These are phyloP conservation scores for Telopea speciosissima DNA, from an alignment of 177 flowering plant genomes.

Conservation along the genomic window DNA sequence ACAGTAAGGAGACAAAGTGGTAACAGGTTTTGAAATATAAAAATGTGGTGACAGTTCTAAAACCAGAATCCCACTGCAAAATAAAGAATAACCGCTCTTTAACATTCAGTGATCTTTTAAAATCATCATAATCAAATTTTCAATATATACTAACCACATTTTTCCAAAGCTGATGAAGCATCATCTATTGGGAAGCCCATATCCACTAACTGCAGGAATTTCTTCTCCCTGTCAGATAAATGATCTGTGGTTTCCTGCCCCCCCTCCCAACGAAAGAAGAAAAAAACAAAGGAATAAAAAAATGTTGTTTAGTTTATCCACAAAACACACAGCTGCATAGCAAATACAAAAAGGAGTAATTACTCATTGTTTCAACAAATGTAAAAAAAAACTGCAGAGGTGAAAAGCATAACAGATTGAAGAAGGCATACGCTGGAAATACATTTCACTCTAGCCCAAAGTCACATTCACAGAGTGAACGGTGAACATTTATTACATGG, in stretches of 20 bases:
- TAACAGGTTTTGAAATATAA: background rate
- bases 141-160: constrained; percentile 14
- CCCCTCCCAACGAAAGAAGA: background rate
- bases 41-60: background rate
- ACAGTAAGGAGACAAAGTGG: too few relatives aligned
- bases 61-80: background rate
- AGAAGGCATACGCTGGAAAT: background rate
- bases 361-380: background rate
- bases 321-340: background rate
- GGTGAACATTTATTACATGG: background rate
- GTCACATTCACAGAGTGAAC: background rate
- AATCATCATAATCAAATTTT: background rate
- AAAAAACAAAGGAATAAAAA: background rate
- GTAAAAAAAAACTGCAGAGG: background rate
- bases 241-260: constrained; percentile 2
- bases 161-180: constrained; percentile 10
- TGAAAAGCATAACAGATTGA: background rate
- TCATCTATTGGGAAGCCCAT: constrained; percentile 17
- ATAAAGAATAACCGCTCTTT: background rate
- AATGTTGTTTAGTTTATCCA: background rate
- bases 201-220: background rate
- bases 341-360: background rate
- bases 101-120: background rate
- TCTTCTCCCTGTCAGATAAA: constrained; percentile 1
- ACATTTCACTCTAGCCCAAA: background rate